Evolutionary conservation across 1,284 basidiomycete genomes (phyloP).

Genomic region (Microbotryum intermedium): DNA sequence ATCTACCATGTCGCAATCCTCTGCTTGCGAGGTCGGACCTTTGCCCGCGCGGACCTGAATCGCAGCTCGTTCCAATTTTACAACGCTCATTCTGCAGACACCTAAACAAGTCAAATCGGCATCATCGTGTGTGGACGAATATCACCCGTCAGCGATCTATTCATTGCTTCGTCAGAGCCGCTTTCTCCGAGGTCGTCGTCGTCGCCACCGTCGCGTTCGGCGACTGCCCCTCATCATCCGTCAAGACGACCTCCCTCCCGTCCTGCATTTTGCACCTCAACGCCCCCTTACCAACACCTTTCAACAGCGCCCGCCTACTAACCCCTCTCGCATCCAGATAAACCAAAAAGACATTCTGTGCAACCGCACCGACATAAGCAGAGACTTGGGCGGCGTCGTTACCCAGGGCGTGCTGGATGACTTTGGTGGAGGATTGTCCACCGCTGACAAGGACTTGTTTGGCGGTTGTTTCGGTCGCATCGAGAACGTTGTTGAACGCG

Average conservation of each 20-base stretch:
- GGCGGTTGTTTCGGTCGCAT: constrained; percentile 36
- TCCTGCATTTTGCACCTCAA: constrained; percentile 30
- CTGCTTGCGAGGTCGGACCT: no score
- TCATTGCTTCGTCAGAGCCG: no score
- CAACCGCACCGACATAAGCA: constrained; percentile 30
- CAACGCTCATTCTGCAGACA: no score
- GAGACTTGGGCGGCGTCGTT: constrained; percentile 35
- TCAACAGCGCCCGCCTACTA: constrained; percentile 34
- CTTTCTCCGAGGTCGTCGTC: no score
- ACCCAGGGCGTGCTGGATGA: constrained; percentile 39
- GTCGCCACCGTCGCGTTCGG: background rate
- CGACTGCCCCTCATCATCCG: background rate
- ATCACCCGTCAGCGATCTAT: no score
- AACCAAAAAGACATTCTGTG: constrained; percentile 26
- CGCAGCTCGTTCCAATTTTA: no score
- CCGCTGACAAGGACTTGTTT: constrained; percentile 32
- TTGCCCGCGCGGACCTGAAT: no score
- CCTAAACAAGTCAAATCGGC: no score
- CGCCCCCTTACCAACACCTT: constrained; percentile 34
- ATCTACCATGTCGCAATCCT: no score
- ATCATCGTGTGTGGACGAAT: no score
- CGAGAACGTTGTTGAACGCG: constrained; percentile 37
- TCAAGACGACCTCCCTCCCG: constrained; percentile 5
- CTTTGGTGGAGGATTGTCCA: constrained; percentile 33
- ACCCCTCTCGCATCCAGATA: constrained; percentile 38